Evolutionary conservation across 495 filamentous ascomycete genomes (phyloP), one percentile per base, ranked within the genome.

Genomic region (Trichoderma erinaceum): DNA sequence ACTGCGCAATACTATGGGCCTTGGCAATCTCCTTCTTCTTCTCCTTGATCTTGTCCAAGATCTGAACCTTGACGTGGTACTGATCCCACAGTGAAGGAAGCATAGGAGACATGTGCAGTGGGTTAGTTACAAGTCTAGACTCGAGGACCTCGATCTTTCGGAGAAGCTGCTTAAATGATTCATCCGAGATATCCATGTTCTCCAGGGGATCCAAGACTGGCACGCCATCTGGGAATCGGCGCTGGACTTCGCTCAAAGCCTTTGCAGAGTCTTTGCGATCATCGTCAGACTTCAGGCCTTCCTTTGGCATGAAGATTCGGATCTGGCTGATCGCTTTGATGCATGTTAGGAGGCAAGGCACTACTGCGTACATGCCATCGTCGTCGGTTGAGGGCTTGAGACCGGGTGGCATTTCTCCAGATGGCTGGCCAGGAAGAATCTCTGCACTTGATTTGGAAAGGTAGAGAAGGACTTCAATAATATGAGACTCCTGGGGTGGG

Each of bases 131-230:
- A n/a, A 99, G 80, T 35, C 89, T 86, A n/a, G 93, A 92, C 76
- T 99, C 96, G 8, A 98, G 85, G 32, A 97, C 90, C 75, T 99
- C 96, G 68, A 98, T 97, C 87, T 97, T 98, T 71, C 94, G 86
- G 13, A 97, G 87, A 4, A 95, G 85, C 73, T 92, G 91, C 82
- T 96, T 97, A 80, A 98, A 98, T 0, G 86, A 87, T 6, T 95
- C 91, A 75, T 98, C 95, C 18, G 81, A 88, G 75, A 99, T 97
- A 16, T 84, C 81, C 95, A 98, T 97, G 73, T 96, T 90, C 74
- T 98, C 93, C 65, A 99, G 87, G 0, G 95, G 96, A 75, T 99
- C 95, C 38, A 98, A 76, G 8, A 92, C 77, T 15, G 95, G 87
- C 65, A 98, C 78, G 2, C 95, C 95, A 76, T 98, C 96, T n/a